phyloP scores from a whole-genome alignment of 2,329 filamentous ascomycete genomes.

The Exophiala xenobiotica region DNA sequence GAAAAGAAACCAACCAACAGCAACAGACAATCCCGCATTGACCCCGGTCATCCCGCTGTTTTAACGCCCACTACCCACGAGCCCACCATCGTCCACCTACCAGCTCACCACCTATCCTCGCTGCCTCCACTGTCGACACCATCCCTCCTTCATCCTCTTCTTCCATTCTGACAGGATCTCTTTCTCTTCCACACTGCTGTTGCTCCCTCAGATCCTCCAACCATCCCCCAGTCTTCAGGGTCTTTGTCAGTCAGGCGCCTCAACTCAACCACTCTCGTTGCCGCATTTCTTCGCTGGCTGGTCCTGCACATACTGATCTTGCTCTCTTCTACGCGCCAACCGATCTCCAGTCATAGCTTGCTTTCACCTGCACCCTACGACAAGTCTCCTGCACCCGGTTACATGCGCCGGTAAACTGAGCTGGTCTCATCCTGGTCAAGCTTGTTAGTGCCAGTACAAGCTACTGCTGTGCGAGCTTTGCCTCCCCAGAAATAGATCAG shows the following conservation, averaged over 20 bases:
- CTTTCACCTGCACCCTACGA: conserved; percentile 8
- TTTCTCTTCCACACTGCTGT: conserved; percentile 14
- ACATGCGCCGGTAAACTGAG: conserved; percentile 24
- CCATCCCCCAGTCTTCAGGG: conserved; percentile 9
- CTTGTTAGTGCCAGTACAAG: conserved; percentile 15
- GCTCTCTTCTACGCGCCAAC: conserved; percentile 26
- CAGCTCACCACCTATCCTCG: not conserved
- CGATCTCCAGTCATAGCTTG: conserved; percentile 20
- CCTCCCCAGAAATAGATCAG: conserved; percentile 29
- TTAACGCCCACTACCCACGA: conserved; percentile 17
- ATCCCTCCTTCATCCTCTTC: conserved; percentile 9
- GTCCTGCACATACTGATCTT: conserved; percentile 14
- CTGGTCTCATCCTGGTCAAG: conserved; percentile 29
- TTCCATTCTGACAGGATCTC: not conserved
- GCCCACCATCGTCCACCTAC: not conserved
- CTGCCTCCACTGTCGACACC: conserved; percentile 9
- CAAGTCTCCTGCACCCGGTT: conserved; percentile 22
- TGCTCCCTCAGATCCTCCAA: conserved; percentile 6
- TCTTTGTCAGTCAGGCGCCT: conserved; percentile 16
- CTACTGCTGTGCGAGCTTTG: conserved; percentile 16
- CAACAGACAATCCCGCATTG: not conserved
- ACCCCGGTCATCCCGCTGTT: conserved; percentile 16
- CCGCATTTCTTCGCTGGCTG: conserved; percentile 15
- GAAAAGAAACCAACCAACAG: conserved; percentile 5
- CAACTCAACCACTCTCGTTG: conserved; percentile 19